Percentiles rank a stretch among this genome's conserved stretches.
Evolutionary conservation across 2,329 filamentous ascomycete species (phyloP).

Genomic region (Laburnicola sp.): DNA sequence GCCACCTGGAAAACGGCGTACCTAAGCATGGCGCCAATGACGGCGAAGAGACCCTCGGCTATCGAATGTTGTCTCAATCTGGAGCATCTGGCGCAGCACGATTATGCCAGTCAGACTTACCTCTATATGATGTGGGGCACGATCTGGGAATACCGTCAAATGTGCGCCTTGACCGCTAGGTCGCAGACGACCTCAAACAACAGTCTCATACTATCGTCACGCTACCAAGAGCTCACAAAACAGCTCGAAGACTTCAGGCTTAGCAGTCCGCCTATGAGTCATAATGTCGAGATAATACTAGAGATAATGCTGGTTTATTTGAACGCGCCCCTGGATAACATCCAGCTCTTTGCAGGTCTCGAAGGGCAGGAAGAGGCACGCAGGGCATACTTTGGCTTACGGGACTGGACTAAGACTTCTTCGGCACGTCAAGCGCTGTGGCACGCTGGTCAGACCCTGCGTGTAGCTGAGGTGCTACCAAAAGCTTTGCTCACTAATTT

Average conservation of each 20-base stretch:
- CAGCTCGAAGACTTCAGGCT: constrained; percentile 58
- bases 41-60: no score
- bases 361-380: constrained; percentile 68
- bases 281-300: constrained; percentile 39
- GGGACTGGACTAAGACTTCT: constrained; percentile 60
- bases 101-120: constrained; percentile 53
- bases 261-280: constrained; percentile 47
- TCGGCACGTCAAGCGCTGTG: constrained; percentile 65
- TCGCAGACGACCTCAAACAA: constrained; percentile 18
- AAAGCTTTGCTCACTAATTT: constrained; percentile 64
- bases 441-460: constrained; percentile 69
- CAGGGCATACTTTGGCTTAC: constrained; percentile 60
- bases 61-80: constrained; percentile 12
- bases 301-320: constrained; percentile 65
- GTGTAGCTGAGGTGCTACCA: constrained; percentile 61
- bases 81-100: constrained; percentile 24
- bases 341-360: constrained; percentile 70
- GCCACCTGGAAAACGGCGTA: no score
- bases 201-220: constrained; percentile 45
- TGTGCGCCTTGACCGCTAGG: not conserved
- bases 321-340: constrained; percentile 65
- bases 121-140: not conserved
- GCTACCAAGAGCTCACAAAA: constrained; percentile 61
- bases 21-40: no score
- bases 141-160: not conserved